Evolutionary conservation across 768 basidiomycete species (phyloP).

Genomic region (Tricholoma flavovirens): DNA sequence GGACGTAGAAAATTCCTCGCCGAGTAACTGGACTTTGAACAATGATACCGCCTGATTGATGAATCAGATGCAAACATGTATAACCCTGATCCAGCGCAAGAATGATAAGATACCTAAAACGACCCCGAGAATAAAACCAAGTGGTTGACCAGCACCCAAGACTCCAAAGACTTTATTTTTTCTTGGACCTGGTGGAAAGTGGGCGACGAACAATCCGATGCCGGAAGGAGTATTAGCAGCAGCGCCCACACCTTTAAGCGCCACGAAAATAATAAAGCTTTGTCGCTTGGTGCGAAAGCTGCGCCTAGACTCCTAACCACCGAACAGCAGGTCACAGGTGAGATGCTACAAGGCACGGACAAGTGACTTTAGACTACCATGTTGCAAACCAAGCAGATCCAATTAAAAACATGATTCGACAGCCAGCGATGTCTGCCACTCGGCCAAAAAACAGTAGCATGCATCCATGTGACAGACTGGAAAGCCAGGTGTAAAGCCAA

Average conservation of each 20-base stretch:
- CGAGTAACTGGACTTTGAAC: too few species aligned
- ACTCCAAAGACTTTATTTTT: not conserved
- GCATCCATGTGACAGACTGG: not conserved
- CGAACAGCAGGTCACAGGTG: too few species aligned
- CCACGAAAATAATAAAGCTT: not conserved
- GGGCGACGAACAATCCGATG: not conserved
- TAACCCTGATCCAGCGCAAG: not conserved
- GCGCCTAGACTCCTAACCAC: too few species aligned
- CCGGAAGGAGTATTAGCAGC: not conserved
- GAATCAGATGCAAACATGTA: not conserved
- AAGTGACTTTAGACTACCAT: not conserved
- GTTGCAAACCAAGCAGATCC: constrained; percentile 1
- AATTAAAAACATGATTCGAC: not conserved
- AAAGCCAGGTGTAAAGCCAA: not conserved
- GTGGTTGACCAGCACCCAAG: not conserved
- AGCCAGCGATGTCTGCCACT: not conserved
- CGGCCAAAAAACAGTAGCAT: constrained; percentile 1
- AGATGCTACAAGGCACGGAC: too few species aligned
- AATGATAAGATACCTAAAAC: not conserved
- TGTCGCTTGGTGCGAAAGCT: too few species aligned
- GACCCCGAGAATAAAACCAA: constrained; percentile 2
- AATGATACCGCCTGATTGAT: not conserved
- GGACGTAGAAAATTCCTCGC: too few species aligned
- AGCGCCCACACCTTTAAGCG: not conserved
- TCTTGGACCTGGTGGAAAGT: not conserved